phyloP scores from a whole-genome alignment of 177 flowering plant species.

The Vitis hybrid region DNA sequence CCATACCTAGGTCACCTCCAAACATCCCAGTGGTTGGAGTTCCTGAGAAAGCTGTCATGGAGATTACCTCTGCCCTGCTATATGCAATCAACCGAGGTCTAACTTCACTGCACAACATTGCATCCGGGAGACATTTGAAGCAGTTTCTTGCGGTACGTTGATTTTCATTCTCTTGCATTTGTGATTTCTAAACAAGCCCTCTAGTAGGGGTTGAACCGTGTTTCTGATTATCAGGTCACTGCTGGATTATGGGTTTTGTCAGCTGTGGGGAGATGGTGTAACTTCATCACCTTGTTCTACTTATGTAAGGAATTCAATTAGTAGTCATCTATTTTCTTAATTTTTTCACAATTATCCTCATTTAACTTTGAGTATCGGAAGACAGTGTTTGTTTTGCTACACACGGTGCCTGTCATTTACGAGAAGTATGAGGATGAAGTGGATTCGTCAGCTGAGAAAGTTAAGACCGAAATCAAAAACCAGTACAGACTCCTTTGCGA shows the following conservation, averaged over 20 bases:
- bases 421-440: constrained; percentile 64
- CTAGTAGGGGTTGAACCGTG: too few relatives aligned
- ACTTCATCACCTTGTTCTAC: constrained; percentile 54
- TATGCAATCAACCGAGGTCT: constrained; percentile 40
- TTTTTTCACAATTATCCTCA: too few relatives aligned
- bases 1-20: constrained; percentile 47
- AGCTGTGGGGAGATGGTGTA: constrained; percentile 40
- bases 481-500: constrained; percentile 50
- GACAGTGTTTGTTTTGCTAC: constrained; percentile 51
- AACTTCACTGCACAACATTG: constrained; percentile 38
- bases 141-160: constrained; percentile 51
- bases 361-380: background rate
- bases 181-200: background rate
- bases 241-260: constrained; percentile 54
- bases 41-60: constrained; percentile 37
- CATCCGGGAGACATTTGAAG: constrained; percentile 58
- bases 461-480: constrained; percentile 50
- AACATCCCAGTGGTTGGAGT: constrained; percentile 38
- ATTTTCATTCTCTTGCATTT: background rate
- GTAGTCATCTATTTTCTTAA: too few relatives aligned
- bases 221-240: constrained; percentile 31
- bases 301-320: constrained; percentile 27
- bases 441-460: constrained; percentile 55
- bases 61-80: constrained; percentile 39
- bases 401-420: constrained; percentile 54